Percentiles rank a stretch among this genome's conserved stretches.
These are phyloP conservation scores for Sugiyamaella novakii DNA, from an alignment of 1,139 yeast genomes.

Conservation along the genomic window DNA sequence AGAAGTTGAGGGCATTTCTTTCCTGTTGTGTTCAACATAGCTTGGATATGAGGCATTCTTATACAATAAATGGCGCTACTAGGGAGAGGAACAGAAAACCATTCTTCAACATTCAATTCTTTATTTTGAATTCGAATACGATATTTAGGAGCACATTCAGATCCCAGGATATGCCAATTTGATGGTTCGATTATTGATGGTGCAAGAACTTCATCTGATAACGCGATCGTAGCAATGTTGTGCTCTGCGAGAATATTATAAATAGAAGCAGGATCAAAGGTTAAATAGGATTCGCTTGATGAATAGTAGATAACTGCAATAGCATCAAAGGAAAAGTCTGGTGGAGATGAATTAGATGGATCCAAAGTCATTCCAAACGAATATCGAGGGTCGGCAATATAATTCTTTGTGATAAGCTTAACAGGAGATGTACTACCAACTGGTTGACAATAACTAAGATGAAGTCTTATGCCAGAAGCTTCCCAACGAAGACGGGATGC, in stretches of 20 bases:
- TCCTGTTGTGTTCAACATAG: constrained; percentile 12
- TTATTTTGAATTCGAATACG: constrained; percentile 1
- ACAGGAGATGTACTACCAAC: background rate
- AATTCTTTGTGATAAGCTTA: constrained; percentile 13
- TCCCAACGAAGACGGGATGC: constrained; percentile 18
- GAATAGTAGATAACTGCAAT: constrained; percentile 21
- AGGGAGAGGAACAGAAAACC: constrained; percentile 18
- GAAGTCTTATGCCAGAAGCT: constrained; percentile 12
- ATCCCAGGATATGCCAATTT: constrained; percentile 22
- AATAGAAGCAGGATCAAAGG: constrained; percentile 17
- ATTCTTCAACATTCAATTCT: background rate
- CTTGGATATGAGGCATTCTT: constrained; percentile 4
- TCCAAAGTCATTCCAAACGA: constrained; percentile 20
- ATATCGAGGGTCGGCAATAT: constrained; percentile 18
- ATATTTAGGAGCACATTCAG: constrained; percentile 19
- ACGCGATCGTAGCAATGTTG: constrained; percentile 15
- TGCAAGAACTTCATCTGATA: constrained; percentile 19
- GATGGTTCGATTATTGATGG: constrained; percentile 8
- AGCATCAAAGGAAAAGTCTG: constrained; percentile 12
- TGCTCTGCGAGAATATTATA: constrained; percentile 18
- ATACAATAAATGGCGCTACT: constrained; percentile 9
- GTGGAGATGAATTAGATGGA: constrained; percentile 13
- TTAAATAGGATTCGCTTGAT: background rate
- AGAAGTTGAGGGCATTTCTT: constrained; percentile 4
- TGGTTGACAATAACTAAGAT: constrained; percentile 18